Evolutionary conservation across 2,329 filamentous ascomycete species (phyloP).

Genomic region (Cladosporium oxysporum): DNA sequence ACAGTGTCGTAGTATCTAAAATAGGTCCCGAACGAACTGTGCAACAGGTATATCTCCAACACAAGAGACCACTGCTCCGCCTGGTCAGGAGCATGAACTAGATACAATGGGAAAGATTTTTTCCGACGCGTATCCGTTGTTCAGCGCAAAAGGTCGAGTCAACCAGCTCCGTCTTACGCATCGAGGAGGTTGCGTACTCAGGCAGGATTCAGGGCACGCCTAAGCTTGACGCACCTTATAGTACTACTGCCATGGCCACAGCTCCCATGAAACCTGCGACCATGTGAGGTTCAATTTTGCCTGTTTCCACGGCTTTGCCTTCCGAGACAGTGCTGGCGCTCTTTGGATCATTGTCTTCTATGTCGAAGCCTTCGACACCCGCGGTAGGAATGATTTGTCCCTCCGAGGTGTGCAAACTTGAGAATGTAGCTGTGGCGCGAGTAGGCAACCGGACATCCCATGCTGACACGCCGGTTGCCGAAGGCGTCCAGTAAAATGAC

Average conservation of each 20-base stretch:
- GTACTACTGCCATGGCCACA: neutral
- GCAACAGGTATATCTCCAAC: too few species aligned
- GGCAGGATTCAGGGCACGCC: neutral
- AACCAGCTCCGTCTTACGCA: too few species aligned
- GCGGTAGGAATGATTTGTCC: constrained; percentile 5
- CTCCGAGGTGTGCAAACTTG: neutral
- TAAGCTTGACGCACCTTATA: neutral
- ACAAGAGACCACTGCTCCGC: too few species aligned
- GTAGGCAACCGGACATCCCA: neutral
- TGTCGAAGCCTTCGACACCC: neutral
- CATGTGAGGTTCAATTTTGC: neutral
- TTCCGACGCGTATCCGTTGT: too few species aligned
- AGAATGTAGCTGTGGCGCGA: neutral
- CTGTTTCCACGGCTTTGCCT: neutral
- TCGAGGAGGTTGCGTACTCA: too few species aligned
- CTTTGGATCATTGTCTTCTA: neutral
- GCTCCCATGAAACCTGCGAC: neutral
- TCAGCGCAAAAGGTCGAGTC: too few species aligned
- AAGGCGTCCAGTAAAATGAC: neutral
- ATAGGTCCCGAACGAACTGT: too few species aligned
- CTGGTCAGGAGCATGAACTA: too few species aligned
- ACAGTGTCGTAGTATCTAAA: too few species aligned
- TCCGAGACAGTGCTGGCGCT: neutral
- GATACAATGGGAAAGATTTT: too few species aligned
- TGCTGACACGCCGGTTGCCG: neutral